Evolutionary conservation across 2,329 filamentous ascomycete genomes (phyloP), one percentile per base, ranked within the genome.

Genomic region (Fusarium sp.): DNA sequence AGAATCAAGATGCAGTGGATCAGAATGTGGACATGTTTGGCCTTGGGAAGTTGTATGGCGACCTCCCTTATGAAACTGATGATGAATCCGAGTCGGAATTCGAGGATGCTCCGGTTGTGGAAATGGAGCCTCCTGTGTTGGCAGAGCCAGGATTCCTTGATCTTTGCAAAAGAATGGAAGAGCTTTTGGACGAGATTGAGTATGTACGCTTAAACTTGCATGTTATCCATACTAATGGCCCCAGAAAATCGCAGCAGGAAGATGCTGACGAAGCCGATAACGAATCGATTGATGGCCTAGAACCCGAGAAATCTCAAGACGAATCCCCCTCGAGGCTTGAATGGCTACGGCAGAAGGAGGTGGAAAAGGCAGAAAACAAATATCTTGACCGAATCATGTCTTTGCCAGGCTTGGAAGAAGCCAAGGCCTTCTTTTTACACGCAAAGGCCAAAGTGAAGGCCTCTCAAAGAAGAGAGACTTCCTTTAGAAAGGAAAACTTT

Each of bases 401-500:
- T 1, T 82, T 89, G 79, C 82, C 84, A 42, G 87, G 88, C 3
- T 75, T 90, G 0, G 86, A 89, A 65, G 74, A 82, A 5, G 82
- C 88, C 33, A 90, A 90, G 66, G 64, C 76, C 23, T 75, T 86
- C 49, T 82, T 89, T 45, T 71, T 90, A 9, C 60, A 70, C 35
- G 58, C 69, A 35, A 72, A 70, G 38, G 70, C 71, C 2, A 68
- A 70, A 1, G 83, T 88, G 63, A 88, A 87, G 65, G 73, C 77
- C 11, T 79, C 78, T 0, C 70, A 76, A 1, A 69, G 82, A 1
- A 77, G 84, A 0, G 87, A 89, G 33, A 72, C 70, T 60, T 73
- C 75, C 2, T 72, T 80, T 1, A 77, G 82, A 43, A 71, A 87
- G 49, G 69, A 72, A 32, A 71, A 73, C 47, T 72, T 72, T 51